Evolutionary conservation across 495 filamentous ascomycete species (phyloP).

Genomic region (Xylaria intraflava): DNA sequence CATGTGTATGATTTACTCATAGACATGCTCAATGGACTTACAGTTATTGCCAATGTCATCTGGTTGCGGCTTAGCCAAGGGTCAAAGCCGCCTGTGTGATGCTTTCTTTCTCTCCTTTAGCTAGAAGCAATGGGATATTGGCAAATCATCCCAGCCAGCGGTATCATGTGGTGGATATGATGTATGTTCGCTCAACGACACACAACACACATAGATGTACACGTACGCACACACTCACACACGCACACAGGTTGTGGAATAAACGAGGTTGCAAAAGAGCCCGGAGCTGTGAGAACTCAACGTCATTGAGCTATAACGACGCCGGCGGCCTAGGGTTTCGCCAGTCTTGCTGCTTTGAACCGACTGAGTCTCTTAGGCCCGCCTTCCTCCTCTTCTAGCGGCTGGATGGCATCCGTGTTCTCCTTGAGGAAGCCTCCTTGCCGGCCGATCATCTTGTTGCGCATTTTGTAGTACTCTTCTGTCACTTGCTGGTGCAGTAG

Average conservation of each 20-base stretch:
- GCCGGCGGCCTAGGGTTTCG: slow-evolving; percentile 23
- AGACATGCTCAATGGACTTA: not conserved
- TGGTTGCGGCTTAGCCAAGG: not conserved
- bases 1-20: not conserved
- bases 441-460: slow-evolving; percentile 70
- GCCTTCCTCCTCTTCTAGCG: slow-evolving; percentile 62
- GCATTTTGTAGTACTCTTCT: slow-evolving; percentile 69
- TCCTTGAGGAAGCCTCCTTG: slow-evolving; percentile 68
- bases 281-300: slow-evolving; percentile 3
- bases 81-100: not conserved
- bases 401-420: slow-evolving; percentile 54
- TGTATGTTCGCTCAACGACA: not conserved
- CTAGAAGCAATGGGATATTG: not conserved
- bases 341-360: slow-evolving; percentile 80
- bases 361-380: slow-evolving; percentile 68
- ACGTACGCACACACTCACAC: too few species aligned
- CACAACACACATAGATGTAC: too few species aligned
- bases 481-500: slow-evolving; percentile 70
- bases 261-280: not conserved
- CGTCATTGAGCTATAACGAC: slow-evolving; percentile 5
- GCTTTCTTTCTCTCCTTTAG: not conserved
- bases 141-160: not conserved
- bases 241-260: not conserved
- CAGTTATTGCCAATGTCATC: not conserved
- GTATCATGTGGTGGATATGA: not conserved